Evolutionary conservation across 305 asterid species (phyloP), one percentile per base, ranked within the genome.

Genomic region (Fraxinus sp.): DNA sequence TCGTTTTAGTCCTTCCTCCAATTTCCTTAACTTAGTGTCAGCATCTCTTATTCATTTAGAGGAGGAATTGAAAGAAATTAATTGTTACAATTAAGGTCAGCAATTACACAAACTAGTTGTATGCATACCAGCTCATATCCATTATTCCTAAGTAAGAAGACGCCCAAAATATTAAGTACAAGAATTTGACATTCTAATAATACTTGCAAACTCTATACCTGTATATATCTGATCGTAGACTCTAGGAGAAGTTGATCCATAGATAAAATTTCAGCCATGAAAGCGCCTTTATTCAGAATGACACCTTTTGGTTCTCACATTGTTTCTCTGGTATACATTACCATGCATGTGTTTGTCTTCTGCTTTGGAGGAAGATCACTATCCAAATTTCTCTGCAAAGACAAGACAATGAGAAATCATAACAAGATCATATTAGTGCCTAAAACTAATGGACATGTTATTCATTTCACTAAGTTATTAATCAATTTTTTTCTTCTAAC

Each of bases 291-390:
- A 75, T 83, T 85, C 70, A 95, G 89, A 84, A 95, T 87, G 82
- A 95, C 98, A 2, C 99, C 99, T 71, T 95, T 95, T 5, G 99
- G 99, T 81, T 95, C 99, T 74, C 99, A 98, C 0, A 95, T 95
- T n/a, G 98, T 95, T 83, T 98, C 98, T 78, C 98, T 95, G 0
- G 98, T 95, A 85, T 95, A 95, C 98, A 95, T 95, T 87, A 95
- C 91, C 0, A 94, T 93, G 88, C 96, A 94, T 8, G 81, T 83
- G 41, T 91, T 92, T 1, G 88, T 87, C 89, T 88, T 92, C 84
- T 81, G 83, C 81, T 92, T 92, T 0, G 92, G 81, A 55, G 97
- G 97, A 33, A 95, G 90, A 72, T 90, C 83, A 13, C 72, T 88
- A 43, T 89, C 91, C 66, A 84, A 81, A 79, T 84, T 80, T 52